These are phyloP conservation scores for Dysphania ambrosioides DNA, from an alignment of 148 eudicot species.

Conservation along the genomic window DNA sequence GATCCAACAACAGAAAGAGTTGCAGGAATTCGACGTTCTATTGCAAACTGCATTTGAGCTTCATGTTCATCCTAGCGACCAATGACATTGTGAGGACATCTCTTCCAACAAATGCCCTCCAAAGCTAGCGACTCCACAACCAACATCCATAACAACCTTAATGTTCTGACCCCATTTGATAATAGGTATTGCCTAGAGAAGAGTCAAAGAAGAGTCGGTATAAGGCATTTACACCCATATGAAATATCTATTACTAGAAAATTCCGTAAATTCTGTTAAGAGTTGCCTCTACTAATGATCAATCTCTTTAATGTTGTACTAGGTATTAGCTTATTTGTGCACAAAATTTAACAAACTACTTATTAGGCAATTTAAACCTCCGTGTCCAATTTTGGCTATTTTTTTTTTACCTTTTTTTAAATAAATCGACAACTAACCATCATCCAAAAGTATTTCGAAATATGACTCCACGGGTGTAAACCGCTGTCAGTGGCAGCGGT, in stretches of 20 bases:
- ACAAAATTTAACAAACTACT: no score
- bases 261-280: neutral
- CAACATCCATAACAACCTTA: conserved; percentile 91
- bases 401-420: no score
- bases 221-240: conserved; percentile 9
- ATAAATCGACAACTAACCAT: no score
- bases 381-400: no score
- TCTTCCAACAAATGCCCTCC: conserved; percentile 92
- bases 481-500: no score
- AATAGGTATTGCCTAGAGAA: conserved; percentile 56
- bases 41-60: conserved; percentile 99
- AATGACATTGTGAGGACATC: conserved; percentile 92
- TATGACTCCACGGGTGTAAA: no score
- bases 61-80: conserved; percentile 97
- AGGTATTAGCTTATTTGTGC: no score
- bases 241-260: neutral
- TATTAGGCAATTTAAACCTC: no score
- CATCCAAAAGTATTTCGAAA: no score
- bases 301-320: neutral
- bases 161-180: conserved; percentile 83
- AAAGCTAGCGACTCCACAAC: conserved; percentile 99
- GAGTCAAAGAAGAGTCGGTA: conserved; percentile 3
- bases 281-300: neutral
- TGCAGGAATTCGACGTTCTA: conserved; percentile 97
- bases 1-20: conserved; percentile 90